phyloP scores from a whole-genome alignment of 306 rosid species.

The Sphenostylis stenocarpa region DNA sequence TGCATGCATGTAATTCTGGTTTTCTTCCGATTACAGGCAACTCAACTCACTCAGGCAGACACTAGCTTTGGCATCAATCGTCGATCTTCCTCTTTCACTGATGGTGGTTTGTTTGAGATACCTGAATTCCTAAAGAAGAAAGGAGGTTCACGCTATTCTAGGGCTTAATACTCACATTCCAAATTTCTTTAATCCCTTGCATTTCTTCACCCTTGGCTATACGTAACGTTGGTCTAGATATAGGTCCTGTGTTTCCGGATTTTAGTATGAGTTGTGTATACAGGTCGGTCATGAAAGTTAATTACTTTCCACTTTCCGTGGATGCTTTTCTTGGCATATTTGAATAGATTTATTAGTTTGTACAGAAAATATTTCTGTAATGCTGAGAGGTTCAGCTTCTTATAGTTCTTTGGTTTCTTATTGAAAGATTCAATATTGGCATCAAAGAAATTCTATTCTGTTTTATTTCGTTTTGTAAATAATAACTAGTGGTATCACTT shows the following conservation, averaged over 20 bases:
- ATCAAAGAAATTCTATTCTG: background rate
- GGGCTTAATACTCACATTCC: slow-evolving; percentile 43
- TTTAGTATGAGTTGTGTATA: slow-evolving; percentile 31
- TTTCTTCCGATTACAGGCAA: slow-evolving; percentile 44
- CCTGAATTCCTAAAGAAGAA: slow-evolving; percentile 87
- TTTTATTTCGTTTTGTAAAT: background rate
- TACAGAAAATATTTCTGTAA: slow-evolving; percentile 24
- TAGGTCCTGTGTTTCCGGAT: slow-evolving; percentile 24
- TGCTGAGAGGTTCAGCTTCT: slow-evolving; percentile 7
- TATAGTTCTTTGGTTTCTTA: background rate
- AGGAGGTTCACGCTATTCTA: slow-evolving; percentile 78
- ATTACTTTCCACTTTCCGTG: background rate
- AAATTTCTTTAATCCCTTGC: slow-evolving; percentile 2
- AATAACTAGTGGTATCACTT: too few species aligned
- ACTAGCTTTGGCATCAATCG: slow-evolving; percentile 49
- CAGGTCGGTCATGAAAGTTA: slow-evolving; percentile 27
- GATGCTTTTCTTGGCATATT: slow-evolving; percentile 28
- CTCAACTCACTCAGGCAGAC: slow-evolving; percentile 66
- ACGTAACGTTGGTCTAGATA: slow-evolving; percentile 35
- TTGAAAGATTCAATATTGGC: background rate
- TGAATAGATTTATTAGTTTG: slow-evolving; percentile 20
- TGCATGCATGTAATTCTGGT: background rate
- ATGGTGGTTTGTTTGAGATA: slow-evolving; percentile 68
- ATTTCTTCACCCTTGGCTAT: slow-evolving; percentile 32
- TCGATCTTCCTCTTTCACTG: slow-evolving; percentile 59